Conservation (phyloP, 2,329 filamentous ascomycete species). For the Ceratocystis papillata region DNA sequence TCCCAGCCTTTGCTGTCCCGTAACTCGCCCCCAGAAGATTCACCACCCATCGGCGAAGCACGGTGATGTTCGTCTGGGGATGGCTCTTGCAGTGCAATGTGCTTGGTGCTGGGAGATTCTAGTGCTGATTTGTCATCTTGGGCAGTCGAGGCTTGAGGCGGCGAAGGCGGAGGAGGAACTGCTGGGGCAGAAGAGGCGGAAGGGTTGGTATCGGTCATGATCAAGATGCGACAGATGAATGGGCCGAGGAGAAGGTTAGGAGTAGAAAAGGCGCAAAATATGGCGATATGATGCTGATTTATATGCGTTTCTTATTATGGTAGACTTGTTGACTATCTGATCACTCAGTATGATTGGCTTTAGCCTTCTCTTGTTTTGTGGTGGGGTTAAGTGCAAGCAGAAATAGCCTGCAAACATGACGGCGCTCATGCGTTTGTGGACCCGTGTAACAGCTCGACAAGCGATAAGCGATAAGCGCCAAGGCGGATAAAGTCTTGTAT, state of each 20-base stretch:
- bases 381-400: too few species aligned
- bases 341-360: too few species aligned
- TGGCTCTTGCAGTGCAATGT: constrained; percentile 42
- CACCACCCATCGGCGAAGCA: constrained; percentile 28
- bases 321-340: too few species aligned
- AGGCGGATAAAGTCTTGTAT: too few species aligned
- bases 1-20: constrained; percentile 66
- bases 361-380: too few species aligned
- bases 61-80: constrained; percentile 22
- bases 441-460: too few species aligned
- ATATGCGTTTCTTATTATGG: too few species aligned
- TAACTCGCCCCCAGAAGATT: constrained; percentile 36
- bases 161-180: background rate
- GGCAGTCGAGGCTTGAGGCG: constrained; percentile 17
- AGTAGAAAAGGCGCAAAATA: background rate
- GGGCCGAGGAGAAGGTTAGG: background rate
- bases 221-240: background rate
- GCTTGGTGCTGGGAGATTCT: constrained; percentile 26
- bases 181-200: background rate
- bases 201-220: background rate
- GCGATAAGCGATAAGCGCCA: too few species aligned
- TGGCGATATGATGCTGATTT: too few species aligned
- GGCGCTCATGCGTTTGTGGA: too few species aligned
- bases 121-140: background rate
- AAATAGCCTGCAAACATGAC: too few species aligned